Evolutionary conservation across 768 basidiomycete species (phyloP), one percentile per base, ranked within the genome.

Genomic region (Lenzites betulinus): DNA sequence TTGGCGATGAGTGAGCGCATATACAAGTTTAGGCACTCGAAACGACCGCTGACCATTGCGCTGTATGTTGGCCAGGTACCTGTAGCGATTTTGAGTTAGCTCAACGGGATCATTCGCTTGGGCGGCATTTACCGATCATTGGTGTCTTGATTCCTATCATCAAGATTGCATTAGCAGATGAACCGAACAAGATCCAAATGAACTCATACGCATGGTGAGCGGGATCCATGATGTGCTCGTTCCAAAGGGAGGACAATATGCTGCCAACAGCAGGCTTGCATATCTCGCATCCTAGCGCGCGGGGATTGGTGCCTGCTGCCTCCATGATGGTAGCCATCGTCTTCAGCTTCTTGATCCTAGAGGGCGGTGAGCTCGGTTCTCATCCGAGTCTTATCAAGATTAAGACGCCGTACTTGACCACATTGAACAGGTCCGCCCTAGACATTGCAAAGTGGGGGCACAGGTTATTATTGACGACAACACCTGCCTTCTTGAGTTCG

Each of bases 51-150:
- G 44, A 71, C 86, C 86, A 58, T 86, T 82, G 23, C 88, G 78
- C 66, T 90, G 88, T 33, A 90, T 88, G 65, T 90, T 90, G 8
- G 85, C 88, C 54, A 90, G 70, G 71, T 80, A 89, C 54, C 78
- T 79, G 44, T 4, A 25, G 15, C 23, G 58, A 49, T 38, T 33
- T 33, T 33, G 30, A 33, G 30, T 33, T 33, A 33, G 11, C 4
- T 33, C 30, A 33, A 33, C 87, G 52, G 88, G 68, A 69, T 79
- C 87, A 56, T 77, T 78, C 42, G 12, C 12, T 13, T 15, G 33
- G n/a, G 30, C 20, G 2, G 5, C n/a, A 12, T 22, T 54, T 49
- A 70, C 68, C 51, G 46, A 73, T 90, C 88, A 63, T 90, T 89
- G 2, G 88, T 89, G 60, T 89, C 88, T 69, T 90, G 88, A 52